Evolutionary conservation across 306 rosid species (phyloP), one percentile per base, ranked within the genome.

Genomic region (Pterocarpus macrocarpus): DNA sequence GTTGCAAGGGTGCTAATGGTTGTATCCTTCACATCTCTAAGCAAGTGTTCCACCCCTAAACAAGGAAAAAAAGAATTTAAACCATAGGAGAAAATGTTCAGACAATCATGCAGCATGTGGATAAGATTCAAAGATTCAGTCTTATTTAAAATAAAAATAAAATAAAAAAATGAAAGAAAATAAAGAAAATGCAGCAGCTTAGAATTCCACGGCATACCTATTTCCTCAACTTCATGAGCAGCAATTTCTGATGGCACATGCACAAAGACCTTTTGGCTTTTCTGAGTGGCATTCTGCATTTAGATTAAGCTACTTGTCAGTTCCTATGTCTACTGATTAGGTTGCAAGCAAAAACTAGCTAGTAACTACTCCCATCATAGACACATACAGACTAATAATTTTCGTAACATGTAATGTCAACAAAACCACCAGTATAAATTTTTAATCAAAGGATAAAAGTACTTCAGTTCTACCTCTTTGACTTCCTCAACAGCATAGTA

Each of bases 141-240:
- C 5, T 39, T 30, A n/a, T 43, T 15, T 14, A 41, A 68, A 56
- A 67, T 41, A 0, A n/a, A 9, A 15, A 78, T 1, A 41, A 41
- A 39, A 67, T 0, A 13, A 8, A 12, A 77, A 7, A 36, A 36
- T 66, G 30, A 74, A 14, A 30, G 47, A 59, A 17, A 38, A 66
- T 75, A 79, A 14, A 30, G 50, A 62, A 22, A 32, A 68, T 70
- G 17, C 67, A 70, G 32, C 36, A 76, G 73, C 44, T 64, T 64
- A 33, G 32, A 17, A 38, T 56, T 76, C 47, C 92, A 49, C 69
- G 63, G 55, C 88, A 80, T 89, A 94, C 97, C 97, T 17, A 92
- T 91, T 88, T 94, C 98, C 87, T 94, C 95, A 68, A 94, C 97
- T 84, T 94, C 98, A 38, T 90, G 97, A 64, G 97, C 97, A 49